These are phyloP conservation scores for Lophiostoma macrostomum DNA, from an alignment of 495 filamentous ascomycete species.

Conservation along the genomic window DNA sequence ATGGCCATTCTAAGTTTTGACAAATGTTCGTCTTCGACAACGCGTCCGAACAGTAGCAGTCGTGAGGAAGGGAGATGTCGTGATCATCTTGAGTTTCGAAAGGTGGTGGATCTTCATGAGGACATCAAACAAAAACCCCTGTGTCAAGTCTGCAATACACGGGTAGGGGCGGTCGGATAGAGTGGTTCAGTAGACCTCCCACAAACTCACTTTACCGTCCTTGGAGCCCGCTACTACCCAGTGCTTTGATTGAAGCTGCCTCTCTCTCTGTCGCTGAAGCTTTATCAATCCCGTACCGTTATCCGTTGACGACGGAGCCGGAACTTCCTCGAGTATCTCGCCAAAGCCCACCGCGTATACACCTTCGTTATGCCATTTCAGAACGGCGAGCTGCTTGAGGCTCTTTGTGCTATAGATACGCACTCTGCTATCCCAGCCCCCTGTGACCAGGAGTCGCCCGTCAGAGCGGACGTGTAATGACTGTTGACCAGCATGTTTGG, in stretches of 20 bases:
- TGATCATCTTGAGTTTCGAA: no score
- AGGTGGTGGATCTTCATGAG: no score
- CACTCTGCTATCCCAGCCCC: slow-evolving; percentile 83
- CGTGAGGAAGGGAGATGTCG: no score
- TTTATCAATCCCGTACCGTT: slow-evolving; percentile 20
- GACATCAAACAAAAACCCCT: no score
- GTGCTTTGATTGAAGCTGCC: slow-evolving; percentile 67
- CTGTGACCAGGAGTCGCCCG: slow-evolving; percentile 80
- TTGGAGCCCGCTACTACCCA: slow-evolving; percentile 92
- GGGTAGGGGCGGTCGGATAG: no score
- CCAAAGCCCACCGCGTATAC: slow-evolving; percentile 86
- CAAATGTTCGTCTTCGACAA: no score
- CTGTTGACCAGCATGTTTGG: slow-evolving; percentile 89
- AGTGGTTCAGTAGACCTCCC: slow-evolving; percentile 89
- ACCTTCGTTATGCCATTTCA: slow-evolving; percentile 93
- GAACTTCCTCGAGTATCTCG: slow-evolving; percentile 27
- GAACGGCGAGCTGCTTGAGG: slow-evolving; percentile 84
- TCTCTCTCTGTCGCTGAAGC: slow-evolving; percentile 41
- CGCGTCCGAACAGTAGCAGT: no score
- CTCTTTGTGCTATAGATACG: slow-evolving; percentile 78
- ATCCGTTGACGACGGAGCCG: slow-evolving; percentile 21
- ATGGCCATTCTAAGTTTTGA: no score
- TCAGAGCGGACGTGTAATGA: slow-evolving; percentile 73
- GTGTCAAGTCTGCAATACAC: no score
- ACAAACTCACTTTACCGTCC: slow-evolving; percentile 93